phyloP scores from a whole-genome alignment of 2,329 filamentous ascomycete species.

The Trichoderma koningiopsis region DNA sequence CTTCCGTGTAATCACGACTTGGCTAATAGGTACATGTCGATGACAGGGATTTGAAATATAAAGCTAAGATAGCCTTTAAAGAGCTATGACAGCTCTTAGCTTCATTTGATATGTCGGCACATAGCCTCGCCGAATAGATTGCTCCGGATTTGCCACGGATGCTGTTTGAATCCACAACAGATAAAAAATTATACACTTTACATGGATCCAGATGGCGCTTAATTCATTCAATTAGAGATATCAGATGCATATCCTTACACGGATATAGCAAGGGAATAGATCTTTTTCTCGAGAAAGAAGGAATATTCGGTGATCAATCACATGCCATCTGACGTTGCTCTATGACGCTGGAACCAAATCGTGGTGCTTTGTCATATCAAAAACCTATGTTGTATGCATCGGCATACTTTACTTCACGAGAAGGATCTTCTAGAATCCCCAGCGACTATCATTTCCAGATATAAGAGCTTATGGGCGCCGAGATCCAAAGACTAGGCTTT shows the following conservation, averaged over 20 bases:
- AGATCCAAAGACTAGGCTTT: background rate
- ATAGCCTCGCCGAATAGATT: background rate
- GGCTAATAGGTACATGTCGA: background rate
- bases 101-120: background rate
- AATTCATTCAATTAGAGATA: background rate
- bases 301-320: background rate
- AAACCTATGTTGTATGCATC: background rate
- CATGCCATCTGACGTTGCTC: background rate
- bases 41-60: background rate
- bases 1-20: background rate
- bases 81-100: background rate
- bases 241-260: background rate
- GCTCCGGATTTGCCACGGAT: background rate
- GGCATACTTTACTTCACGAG: background rate
- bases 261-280: background rate
- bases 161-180: background rate
- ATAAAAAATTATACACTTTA: background rate
- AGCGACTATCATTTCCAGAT: background rate
- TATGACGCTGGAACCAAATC: background rate
- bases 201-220: background rate
- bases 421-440: background rate
- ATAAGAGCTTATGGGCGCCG: background rate
- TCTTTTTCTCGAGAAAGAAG: background rate
- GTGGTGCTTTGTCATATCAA: background rate
- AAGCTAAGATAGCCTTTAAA: background rate